phyloP scores from a whole-genome alignment of 2,329 filamentous ascomycete genomes.

The Aureobasidium sp. region DNA sequence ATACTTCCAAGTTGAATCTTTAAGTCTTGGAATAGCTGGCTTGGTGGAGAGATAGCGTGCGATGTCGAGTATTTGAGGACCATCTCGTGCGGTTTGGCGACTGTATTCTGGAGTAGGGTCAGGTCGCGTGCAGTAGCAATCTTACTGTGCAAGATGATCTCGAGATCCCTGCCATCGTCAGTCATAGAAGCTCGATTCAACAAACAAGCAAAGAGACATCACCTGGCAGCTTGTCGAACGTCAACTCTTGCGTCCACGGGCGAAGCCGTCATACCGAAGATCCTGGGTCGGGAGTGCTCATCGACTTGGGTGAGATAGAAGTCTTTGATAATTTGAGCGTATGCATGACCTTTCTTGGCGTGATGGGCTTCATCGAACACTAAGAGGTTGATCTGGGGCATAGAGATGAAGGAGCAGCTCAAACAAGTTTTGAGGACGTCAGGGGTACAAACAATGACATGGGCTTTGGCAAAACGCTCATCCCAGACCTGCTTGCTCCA shows the following conservation, averaged over 20 bases:
- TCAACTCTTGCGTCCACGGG: slow-evolving; percentile 79
- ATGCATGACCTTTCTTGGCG: slow-evolving; percentile 87
- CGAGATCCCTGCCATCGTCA: slow-evolving; percentile 48
- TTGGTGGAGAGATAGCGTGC: slow-evolving; percentile 47
- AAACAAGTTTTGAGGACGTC: slow-evolving; percentile 77
- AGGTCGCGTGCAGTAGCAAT: slow-evolving; percentile 71
- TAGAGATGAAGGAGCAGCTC: slow-evolving; percentile 68
- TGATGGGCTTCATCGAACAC: slow-evolving; percentile 97
- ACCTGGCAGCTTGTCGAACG: slow-evolving; percentile 58
- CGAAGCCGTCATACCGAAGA: slow-evolving; percentile 96
- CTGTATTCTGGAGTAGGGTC: slow-evolving; percentile 50
- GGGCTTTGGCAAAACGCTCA: slow-evolving; percentile 54
- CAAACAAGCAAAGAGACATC: not conserved
- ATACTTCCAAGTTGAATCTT: slow-evolving; percentile 46
- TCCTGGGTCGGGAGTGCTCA: slow-evolving; percentile 53
- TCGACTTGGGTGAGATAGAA: slow-evolving; percentile 57
- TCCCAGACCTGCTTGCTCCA: slow-evolving; percentile 56
- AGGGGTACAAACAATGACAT: slow-evolving; percentile 87
- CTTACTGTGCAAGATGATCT: slow-evolving; percentile 67
- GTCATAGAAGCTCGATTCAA: not conserved
- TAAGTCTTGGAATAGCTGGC: slow-evolving; percentile 55
- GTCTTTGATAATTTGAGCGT: slow-evolving; percentile 81
- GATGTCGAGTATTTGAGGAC: slow-evolving; percentile 51
- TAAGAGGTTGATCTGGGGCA: slow-evolving; percentile 78
- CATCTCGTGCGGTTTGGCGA: slow-evolving; percentile 54